phyloP scores from a whole-genome alignment of 2,329 filamentous ascomycete species.

The Metarhizium sp. region DNA sequence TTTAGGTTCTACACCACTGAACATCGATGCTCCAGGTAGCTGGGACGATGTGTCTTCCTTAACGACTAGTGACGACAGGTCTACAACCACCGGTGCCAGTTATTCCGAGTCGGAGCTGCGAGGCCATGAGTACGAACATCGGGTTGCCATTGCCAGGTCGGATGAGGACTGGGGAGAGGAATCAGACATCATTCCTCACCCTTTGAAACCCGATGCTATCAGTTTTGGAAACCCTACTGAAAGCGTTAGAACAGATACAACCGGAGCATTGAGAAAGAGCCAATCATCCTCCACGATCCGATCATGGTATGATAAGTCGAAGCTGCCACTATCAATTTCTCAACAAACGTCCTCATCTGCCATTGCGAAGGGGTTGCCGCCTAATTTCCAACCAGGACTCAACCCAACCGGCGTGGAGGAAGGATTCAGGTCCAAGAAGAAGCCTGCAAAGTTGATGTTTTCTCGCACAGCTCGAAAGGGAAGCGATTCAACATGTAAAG shows the following conservation, averaged over 20 bases:
- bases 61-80: slow-evolving; percentile 33
- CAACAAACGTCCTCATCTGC: slow-evolving; percentile 50
- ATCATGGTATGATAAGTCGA: slow-evolving; percentile 48
- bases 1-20: slow-evolving; percentile 36
- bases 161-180: slow-evolving; percentile 33
- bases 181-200: slow-evolving; percentile 34
- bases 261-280: slow-evolving; percentile 35
- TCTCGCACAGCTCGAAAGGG: slow-evolving; percentile 14
- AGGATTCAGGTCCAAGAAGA: slow-evolving; percentile 23
- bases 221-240: slow-evolving; percentile 1
- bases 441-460: slow-evolving; percentile 41
- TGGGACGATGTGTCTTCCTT: slow-evolving; percentile 36
- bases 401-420: slow-evolving; percentile 29
- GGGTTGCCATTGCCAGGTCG: slow-evolving; percentile 10
- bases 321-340: slow-evolving; percentile 45
- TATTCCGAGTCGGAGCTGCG: slow-evolving; percentile 13
- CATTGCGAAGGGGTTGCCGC: slow-evolving; percentile 45
- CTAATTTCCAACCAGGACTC: slow-evolving; percentile 36
- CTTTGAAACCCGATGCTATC: slow-evolving; percentile 11
- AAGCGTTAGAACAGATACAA: slow-evolving; percentile 27
- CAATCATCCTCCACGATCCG: slow-evolving; percentile 46
- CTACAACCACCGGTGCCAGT: slow-evolving; percentile 29
- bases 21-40: slow-evolving; percentile 25
- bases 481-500: not conserved
- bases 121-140: slow-evolving; percentile 11